Evolutionary conservation across 2,329 filamentous ascomycete genomes (phyloP).

Genomic region (Alternaria sp.): DNA sequence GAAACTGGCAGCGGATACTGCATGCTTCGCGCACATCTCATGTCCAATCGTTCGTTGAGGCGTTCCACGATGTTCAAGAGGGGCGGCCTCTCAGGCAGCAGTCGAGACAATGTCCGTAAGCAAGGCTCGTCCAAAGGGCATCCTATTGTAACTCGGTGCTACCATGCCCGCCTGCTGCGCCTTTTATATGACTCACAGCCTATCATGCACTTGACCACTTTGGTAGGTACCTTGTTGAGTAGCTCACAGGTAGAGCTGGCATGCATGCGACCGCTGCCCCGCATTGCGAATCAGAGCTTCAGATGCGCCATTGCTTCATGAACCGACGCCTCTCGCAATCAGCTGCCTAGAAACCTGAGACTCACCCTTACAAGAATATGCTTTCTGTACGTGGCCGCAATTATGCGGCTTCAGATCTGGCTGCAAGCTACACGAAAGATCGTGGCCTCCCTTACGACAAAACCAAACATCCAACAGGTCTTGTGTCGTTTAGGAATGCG

Average conservation of each 20-base stretch:
- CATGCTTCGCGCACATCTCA: background rate
- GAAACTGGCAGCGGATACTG: background rate
- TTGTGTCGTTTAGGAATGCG: conserved; percentile 4
- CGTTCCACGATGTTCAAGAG: background rate
- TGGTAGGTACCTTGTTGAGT: background rate
- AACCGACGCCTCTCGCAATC: background rate
- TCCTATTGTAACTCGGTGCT: background rate
- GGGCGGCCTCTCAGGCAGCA: conserved; percentile 14
- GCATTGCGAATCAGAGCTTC: conserved; percentile 1
- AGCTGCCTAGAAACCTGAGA: background rate
- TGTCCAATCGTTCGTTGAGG: background rate
- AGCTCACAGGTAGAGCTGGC: background rate
- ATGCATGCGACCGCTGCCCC: background rate
- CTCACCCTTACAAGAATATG: background rate
- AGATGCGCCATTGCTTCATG: background rate
- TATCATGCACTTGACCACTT: background rate
- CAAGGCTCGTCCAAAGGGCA: background rate
- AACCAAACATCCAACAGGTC: background rate
- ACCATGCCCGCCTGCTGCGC: background rate
- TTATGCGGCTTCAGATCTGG: conserved; percentile 7
- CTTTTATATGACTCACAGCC: background rate
- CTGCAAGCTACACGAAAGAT: conserved; percentile 10
- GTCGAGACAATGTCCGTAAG: background rate
- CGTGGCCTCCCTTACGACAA: conserved; percentile 2
- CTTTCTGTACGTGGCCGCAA: conserved; percentile 5